phyloP scores from a whole-genome alignment of 2,329 filamentous ascomycete species.

The Aspergillus amoenus region DNA sequence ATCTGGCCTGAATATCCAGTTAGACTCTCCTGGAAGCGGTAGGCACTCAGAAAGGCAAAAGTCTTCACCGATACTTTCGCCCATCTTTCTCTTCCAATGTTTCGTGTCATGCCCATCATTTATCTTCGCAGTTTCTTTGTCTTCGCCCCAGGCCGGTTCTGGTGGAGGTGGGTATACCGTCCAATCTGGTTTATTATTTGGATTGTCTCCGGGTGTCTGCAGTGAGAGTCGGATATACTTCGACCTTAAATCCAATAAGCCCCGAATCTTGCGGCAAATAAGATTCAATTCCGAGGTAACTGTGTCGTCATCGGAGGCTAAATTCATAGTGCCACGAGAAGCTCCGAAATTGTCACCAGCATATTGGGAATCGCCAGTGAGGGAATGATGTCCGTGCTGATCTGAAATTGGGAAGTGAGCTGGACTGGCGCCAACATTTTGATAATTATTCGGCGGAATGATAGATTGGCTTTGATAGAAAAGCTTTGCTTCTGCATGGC shows the following conservation, averaged over 20 bases:
- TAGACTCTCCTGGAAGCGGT: conserved; percentile 69
- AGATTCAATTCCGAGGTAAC: conserved; percentile 79
- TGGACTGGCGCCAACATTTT: not conserved
- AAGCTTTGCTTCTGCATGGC: conserved; percentile 88
- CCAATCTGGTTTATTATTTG: conserved; percentile 81
- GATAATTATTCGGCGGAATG: conserved; percentile 1
- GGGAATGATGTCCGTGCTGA: not conserved
- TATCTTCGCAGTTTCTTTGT: conserved; percentile 43
- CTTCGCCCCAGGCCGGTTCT: conserved; percentile 81
- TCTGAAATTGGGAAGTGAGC: conserved; percentile 2
- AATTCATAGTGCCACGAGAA: conserved; percentile 62
- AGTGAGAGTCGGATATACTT: conserved; percentile 86
- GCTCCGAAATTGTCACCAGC: conserved; percentile 59
- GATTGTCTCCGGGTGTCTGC: conserved; percentile 80
- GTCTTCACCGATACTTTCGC: conserved; percentile 86
- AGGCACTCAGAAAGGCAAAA: conserved; percentile 78
- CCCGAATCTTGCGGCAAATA: conserved; percentile 89
- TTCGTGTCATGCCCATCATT: conserved; percentile 45
- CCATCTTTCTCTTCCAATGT: conserved; percentile 73
- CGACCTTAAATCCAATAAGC: conserved; percentile 80
- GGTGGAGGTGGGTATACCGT: conserved; percentile 87
- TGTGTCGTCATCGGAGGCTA: conserved; percentile 71
- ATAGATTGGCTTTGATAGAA: conserved; percentile 83
- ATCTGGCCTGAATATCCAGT: conserved; percentile 77
- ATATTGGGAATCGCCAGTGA: conserved; percentile 4